phyloP scores from a whole-genome alignment of 1,284 basidiomycete species.

The Thelephora terrestris region DNA sequence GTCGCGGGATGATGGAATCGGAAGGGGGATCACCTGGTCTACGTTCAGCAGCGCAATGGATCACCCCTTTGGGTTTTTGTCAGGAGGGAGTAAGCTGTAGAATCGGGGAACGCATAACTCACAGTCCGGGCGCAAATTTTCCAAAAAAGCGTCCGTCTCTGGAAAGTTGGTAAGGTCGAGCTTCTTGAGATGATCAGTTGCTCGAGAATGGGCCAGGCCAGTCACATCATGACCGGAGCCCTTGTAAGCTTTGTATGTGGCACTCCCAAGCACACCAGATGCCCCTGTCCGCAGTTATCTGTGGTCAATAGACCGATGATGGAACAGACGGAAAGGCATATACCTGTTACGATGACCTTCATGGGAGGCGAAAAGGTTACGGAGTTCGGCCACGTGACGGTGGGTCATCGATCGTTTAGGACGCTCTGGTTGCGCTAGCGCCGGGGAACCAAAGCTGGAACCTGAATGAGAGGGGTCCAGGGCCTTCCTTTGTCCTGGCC shows the following conservation, averaged over 20 bases:
- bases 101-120: constrained; percentile 15
- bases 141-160: constrained; percentile 40
- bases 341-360: constrained; percentile 45
- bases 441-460: neutral
- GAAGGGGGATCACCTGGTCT: constrained; percentile 35
- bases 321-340: constrained; percentile 4
- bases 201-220: constrained; percentile 55
- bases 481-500: neutral
- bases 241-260: constrained; percentile 53
- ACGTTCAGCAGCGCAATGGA: constrained; percentile 81
- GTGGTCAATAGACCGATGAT: neutral
- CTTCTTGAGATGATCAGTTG: constrained; percentile 38
- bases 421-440: neutral
- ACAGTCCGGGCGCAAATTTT: constrained; percentile 57
- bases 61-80: constrained; percentile 43
- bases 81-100: constrained; percentile 4
- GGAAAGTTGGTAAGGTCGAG: constrained; percentile 50
- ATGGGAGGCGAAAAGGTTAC: constrained; percentile 9
- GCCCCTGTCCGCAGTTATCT: constrained; percentile 39
- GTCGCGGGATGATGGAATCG: neutral
- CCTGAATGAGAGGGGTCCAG: no score
- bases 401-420: neutral
- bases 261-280: constrained; percentile 66
- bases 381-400: neutral
- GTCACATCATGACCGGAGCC: constrained; percentile 33